Evolutionary conservation across 768 basidiomycete genomes (phyloP), one percentile per base, ranked within the genome.

Genomic region (Suillus placidus): DNA sequence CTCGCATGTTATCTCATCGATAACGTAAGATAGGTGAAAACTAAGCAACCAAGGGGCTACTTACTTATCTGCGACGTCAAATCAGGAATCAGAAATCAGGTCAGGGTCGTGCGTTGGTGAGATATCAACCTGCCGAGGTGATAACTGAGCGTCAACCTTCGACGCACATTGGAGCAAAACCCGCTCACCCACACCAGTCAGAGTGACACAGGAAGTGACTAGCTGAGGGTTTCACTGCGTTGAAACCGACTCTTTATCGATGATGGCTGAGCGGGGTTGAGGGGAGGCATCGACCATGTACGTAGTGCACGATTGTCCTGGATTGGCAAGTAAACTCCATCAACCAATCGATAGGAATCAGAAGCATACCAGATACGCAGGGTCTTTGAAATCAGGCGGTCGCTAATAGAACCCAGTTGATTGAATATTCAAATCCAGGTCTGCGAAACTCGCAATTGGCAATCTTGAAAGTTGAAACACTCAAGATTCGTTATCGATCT

Each of bases 11-110:
- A 26, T 42, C 40, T 71, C 65, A 12, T 67, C 69, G 54, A 77
- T 74, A 51, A 76, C 71, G 7, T 60, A 47, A 67, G 72, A 76
- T 49, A 68, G 62, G 8, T 30, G 5, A 52, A 30, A 10, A 12
- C 9, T 54, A 32, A 32, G 16, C 18, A 34, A 2, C 9, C 5
- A 34, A 54, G 18, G 32, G 52, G 12, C 18, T 54, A 12, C 52
- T 54, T 54, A 54, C 52, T 54, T 10, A 5, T 32, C 9, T 32
- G 30, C 32, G 18, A 32, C 7, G 49, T 51, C 7, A 54, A 32
- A 54, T 32, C 4, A 18, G 26, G 3, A 18, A 30, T 51, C 3
- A 30, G 16, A 30, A 30, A 16, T 30, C 14, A 30, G 9, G 30
- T 10, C 52, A 32, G 52, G 30, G 52, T 32, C 52, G 9, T 8